phyloP scores from a whole-genome alignment of 163 green algal genomes.

The Botryococcus braunii region DNA sequence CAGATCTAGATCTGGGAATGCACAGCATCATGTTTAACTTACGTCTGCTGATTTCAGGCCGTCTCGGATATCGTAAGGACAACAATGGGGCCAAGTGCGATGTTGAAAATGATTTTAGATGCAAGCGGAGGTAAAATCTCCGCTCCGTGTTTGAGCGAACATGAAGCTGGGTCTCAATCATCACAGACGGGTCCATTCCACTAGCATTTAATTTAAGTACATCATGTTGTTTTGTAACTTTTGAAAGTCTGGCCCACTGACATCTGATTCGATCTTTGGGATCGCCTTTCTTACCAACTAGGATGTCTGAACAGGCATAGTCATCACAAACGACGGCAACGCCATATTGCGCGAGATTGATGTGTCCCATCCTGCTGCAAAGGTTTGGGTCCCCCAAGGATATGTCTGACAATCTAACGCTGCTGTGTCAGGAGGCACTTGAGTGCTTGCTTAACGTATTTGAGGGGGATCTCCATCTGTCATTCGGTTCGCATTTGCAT shows the following conservation, averaged over 20 bases:
- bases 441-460: no score
- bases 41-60: conserved; percentile 50
- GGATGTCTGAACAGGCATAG: conserved; percentile 64
- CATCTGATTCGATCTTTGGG: background rate
- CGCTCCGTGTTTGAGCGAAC: background rate
- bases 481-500: no score
- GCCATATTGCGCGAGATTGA: conserved; percentile 98
- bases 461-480: no score
- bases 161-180: background rate
- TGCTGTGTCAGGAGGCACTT: no score
- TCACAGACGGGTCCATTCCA: background rate
- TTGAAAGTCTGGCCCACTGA: background rate
- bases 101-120: conserved; percentile 99
- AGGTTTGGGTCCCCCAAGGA: conserved; percentile 61
- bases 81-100: conserved; percentile 90
- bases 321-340: conserved; percentile 98
- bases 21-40: no score
- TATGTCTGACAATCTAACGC: background rate
- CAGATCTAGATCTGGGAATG: no score
- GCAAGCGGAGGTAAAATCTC: conserved; percentile 72
- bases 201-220: background rate
- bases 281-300: background rate
- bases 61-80: conserved; percentile 96
- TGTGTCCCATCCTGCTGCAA: conserved; percentile 92
- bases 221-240: background rate